Evolutionary conservation across 164 flowering plant genomes (phyloP).

Genomic region (Vitis rotundifolia): DNA sequence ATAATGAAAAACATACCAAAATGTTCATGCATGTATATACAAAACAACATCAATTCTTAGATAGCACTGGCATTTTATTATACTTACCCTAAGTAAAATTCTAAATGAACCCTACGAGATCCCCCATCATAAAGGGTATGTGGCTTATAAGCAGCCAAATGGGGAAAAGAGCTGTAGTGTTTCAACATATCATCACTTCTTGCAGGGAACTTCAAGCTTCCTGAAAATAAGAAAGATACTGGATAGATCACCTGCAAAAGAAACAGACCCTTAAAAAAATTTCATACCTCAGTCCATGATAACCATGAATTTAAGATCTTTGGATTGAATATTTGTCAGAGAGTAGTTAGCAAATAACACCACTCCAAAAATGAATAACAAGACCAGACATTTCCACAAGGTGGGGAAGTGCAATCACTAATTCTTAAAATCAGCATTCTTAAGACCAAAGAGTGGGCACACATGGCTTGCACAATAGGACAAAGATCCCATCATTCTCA

Average conservation of each 20-base stretch:
- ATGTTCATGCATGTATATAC: neutral
- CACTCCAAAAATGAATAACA: neutral
- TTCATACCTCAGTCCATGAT: neutral
- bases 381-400: neutral
- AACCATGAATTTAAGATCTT: neutral
- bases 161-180: conserved; percentile 56
- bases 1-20: neutral
- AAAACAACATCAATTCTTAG: neutral
- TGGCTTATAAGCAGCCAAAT: conserved; percentile 43
- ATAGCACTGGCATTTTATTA: neutral
- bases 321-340: neutral
- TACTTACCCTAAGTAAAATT: conserved; percentile 79
- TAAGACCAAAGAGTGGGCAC: no score
- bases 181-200: conserved; percentile 47
- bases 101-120: conserved; percentile 69
- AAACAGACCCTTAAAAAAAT: conserved; percentile 2
- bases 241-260: conserved; percentile 78
- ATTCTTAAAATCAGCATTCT: no score
- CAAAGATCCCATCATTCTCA: no score
- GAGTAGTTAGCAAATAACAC: no score
- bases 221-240: conserved; percentile 63
- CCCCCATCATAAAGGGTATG: conserved; percentile 34
- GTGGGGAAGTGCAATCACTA: no score
- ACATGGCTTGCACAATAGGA: no score
- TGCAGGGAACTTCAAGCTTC: conserved; percentile 74